Evolutionary conservation across 2,329 filamentous ascomycete species (phyloP).

Genomic region (Cytospora paraplurivora): DNA sequence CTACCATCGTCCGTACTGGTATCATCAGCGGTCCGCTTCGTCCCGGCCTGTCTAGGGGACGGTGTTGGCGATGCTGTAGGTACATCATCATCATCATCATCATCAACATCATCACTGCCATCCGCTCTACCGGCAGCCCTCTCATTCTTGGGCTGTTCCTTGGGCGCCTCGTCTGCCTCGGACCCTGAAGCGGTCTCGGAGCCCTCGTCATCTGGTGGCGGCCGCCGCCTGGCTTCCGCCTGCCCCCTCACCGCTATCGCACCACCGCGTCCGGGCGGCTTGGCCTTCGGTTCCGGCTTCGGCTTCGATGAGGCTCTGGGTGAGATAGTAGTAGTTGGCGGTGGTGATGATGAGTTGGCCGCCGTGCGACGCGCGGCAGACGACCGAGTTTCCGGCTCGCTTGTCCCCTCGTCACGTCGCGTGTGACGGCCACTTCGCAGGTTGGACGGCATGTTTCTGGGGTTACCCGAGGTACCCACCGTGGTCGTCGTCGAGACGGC

Average conservation of each 20-base stretch:
- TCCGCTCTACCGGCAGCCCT: not conserved
- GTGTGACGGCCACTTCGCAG: constrained; percentile 18
- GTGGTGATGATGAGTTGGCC: constrained; percentile 15
- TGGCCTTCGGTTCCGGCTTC: not conserved
- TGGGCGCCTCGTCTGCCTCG: not conserved
- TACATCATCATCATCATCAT: not conserved
- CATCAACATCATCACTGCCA: not conserved
- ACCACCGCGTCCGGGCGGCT: not conserved
- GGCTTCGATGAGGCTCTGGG: not conserved
- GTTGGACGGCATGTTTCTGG: not conserved
- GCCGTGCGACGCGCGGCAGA: constrained; percentile 20
- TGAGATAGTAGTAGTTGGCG: not conserved
- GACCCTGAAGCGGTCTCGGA: constrained; percentile 15
- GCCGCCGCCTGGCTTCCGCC: not conserved
- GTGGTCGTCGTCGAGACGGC: not conserved
- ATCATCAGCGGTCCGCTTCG: not conserved
- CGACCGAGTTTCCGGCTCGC: constrained; percentile 14
- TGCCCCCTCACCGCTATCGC: not conserved
- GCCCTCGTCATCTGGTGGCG: constrained; percentile 2
- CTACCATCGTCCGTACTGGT: not conserved
- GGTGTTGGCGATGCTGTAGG: constrained; percentile 11
- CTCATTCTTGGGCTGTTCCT: not conserved
- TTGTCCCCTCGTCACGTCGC: constrained; percentile 17
- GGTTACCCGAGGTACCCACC: not conserved
- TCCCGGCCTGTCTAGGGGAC: not conserved